Conservation (phyloP, 768 basidiomycete genomes). For the Royoungia palumana region DNA sequence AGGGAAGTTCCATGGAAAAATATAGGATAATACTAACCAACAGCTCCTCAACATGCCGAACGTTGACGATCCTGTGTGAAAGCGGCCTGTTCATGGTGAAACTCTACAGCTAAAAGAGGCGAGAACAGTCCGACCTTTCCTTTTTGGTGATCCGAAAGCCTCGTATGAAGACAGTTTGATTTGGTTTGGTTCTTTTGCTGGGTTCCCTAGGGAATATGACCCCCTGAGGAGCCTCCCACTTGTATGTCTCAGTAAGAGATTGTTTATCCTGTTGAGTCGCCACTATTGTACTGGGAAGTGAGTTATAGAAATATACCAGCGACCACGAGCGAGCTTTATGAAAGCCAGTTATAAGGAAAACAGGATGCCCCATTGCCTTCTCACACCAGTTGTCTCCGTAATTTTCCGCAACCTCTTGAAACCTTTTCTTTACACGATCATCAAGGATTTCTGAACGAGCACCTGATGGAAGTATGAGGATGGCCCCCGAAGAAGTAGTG, state of each 20-base stretch:
- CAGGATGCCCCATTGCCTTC: not conserved
- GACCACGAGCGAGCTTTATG: not conserved
- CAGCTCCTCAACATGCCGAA: too few relatives aligned
- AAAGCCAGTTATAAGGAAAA: not conserved
- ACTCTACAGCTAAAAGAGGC: too few relatives aligned
- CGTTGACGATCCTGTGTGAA: too few relatives aligned
- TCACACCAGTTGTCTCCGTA: not conserved
- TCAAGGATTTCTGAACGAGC: not conserved
- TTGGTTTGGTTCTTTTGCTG: not conserved
- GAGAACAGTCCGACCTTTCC: too few relatives aligned
- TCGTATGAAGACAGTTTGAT: constrained; percentile 11
- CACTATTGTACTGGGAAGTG: too few relatives aligned
- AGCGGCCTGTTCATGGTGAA: too few relatives aligned
- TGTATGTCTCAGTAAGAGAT: too few relatives aligned
- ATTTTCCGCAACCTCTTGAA: not conserved
- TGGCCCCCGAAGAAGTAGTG: not conserved
- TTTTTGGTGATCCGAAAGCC: constrained; percentile 12
- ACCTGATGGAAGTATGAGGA: not conserved
- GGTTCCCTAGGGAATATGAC: too few relatives aligned
- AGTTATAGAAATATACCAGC: not conserved
- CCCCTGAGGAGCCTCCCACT: too few relatives aligned
- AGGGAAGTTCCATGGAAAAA: too few relatives aligned
- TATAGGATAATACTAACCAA: too few relatives aligned
- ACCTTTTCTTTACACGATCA: not conserved
- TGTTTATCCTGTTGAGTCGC: too few relatives aligned